Evolutionary conservation across 495 filamentous ascomycete genomes (phyloP), one percentile per base, ranked within the genome.

Genomic region (Penicillium roqueforti): DNA sequence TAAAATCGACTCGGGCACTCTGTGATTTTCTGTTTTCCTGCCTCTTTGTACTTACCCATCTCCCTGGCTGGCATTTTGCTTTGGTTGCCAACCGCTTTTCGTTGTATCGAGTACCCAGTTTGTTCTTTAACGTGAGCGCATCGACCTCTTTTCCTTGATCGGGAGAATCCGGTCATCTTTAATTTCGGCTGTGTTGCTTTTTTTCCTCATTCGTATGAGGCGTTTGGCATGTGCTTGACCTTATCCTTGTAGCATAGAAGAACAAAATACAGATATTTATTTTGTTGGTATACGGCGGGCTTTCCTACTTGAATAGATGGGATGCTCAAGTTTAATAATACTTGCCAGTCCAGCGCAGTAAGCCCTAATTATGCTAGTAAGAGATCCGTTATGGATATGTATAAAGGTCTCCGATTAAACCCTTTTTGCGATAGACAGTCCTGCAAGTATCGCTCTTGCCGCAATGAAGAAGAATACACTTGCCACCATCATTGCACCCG

Each of bases 41-140:
- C 22, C 43, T 49, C 43, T 39, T 48, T 61, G 54, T 63, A 65
- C 47, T 54, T 64, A 64, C 51, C 54, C 10, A 52, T 49, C 41
- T 49, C 29, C 41, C 45, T 51, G 55, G 58, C 58, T 59, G 49
- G 53, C 47, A 45, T 38, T 51, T 64, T 54, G 46, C 52, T 57
- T 55, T 57, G 28, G 41, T 53, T 29, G 37, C 47, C 48, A 56
- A 54, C 54, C 51, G 31, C 40, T 52, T 43, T 61, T 63, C 28
- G 49, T 61, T 63, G 58, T 67, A 59, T 64, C 59, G 54, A 63
- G 56, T 65, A 61, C 63, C 60, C 61, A 55, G 46, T 58, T 57
- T 47, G 56, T 61, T 64, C 61, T 53, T 57, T 60, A 39, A 67
- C 60, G 65, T 65, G 64, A 68, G 69, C 68, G 69, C 58, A 70